Percentiles rank a stretch among this genome's conserved stretches.
Evolutionary conservation across 2,329 filamentous ascomycete genomes (phyloP).

Genomic region (Fusarium proliferatum): DNA sequence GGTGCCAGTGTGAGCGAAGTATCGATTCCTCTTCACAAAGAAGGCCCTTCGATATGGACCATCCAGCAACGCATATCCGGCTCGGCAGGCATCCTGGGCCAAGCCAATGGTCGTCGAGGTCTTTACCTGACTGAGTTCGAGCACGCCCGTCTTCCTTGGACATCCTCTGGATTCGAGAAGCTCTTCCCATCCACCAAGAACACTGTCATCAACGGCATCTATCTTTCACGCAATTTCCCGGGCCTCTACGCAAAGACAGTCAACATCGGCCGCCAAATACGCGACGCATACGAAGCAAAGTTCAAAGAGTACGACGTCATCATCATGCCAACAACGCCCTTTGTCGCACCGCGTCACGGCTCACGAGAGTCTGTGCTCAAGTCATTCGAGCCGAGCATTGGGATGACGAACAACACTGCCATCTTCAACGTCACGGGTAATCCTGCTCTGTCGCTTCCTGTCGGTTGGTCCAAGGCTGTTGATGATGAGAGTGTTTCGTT

Average conservation of each 20-base stretch:
- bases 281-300: constrained; percentile 57
- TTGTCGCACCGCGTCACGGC: constrained; percentile 58
- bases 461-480: constrained; percentile 57
- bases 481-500: constrained; percentile 51
- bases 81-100: constrained; percentile 54
- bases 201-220: constrained; percentile 63
- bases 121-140: constrained; percentile 64
- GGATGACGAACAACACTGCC: constrained; percentile 66
- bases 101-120: constrained; percentile 59
- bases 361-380: constrained; percentile 53
- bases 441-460: constrained; percentile 63
- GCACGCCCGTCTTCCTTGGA: constrained; percentile 58
- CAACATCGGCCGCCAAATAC: constrained; percentile 59
- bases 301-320: constrained; percentile 57
- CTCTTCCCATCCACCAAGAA: constrained; percentile 66
- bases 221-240: constrained; percentile 57
- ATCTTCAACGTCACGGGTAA: constrained; percentile 68
- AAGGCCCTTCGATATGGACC: constrained; percentile 64
- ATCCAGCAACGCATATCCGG: constrained; percentile 59
- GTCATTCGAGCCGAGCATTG: constrained; percentile 63
- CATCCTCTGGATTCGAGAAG: constrained; percentile 60
- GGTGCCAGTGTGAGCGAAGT: constrained; percentile 63
- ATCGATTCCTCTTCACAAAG: constrained; percentile 60
- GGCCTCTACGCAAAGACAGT: constrained; percentile 60
- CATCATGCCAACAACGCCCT: constrained; percentile 61